Evolutionary conservation across 2,329 filamentous ascomycete species (phyloP).

Genomic region (Venturia effusa): DNA sequence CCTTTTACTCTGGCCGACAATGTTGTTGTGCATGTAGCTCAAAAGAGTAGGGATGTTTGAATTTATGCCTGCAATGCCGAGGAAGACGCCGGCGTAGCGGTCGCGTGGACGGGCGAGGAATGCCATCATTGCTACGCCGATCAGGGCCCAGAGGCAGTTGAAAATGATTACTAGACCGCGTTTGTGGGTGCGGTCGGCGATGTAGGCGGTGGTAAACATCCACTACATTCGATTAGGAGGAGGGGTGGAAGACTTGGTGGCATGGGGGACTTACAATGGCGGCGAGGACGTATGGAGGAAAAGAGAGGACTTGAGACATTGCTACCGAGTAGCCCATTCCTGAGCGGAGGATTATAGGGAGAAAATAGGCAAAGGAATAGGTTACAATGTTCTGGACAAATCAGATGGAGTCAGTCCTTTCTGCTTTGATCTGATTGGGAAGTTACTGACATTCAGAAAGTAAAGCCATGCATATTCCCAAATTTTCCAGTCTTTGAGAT

Average conservation of each 20-base stretch:
- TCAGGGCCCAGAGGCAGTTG: constrained; percentile 55
- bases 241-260: neutral
- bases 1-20: constrained; percentile 80
- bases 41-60: constrained; percentile 65
- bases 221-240: constrained; percentile 14
- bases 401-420: neutral
- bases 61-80: constrained; percentile 64
- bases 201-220: constrained; percentile 42
- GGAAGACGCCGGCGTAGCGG: constrained; percentile 65
- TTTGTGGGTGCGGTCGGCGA: constrained; percentile 55
- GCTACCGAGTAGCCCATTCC: constrained; percentile 56
- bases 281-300: constrained; percentile 57
- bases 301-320: constrained; percentile 57
- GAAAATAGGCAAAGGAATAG: constrained; percentile 69
- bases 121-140: constrained; percentile 67
- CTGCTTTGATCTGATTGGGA: neutral
- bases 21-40: constrained; percentile 78
- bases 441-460: constrained; percentile 45
- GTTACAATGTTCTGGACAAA: constrained; percentile 42
- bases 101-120: constrained; percentile 46
- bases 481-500: constrained; percentile 40
- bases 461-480: constrained; percentile 45
- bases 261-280: constrained; percentile 43
- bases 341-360: constrained; percentile 59
- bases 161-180: constrained; percentile 56